Base-by-base conservation (phyloP, 768 basidiomycete genomes). In the Leucogyrophana mollusca region DNA sequence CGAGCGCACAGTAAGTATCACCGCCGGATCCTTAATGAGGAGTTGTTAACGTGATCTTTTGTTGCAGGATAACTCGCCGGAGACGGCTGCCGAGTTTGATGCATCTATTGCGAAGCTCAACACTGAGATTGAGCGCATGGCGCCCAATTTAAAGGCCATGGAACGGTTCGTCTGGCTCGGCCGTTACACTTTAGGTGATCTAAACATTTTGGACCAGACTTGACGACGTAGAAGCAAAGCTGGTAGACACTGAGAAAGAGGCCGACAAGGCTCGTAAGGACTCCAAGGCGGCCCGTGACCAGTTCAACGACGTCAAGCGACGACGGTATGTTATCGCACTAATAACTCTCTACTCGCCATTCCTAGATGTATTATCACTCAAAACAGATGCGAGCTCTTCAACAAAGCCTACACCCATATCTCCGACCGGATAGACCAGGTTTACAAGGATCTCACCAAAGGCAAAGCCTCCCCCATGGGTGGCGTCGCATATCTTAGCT, bases 391-490 rank as follows among this genome's bases (percentile, higher is more conserved):
- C 44, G 91, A 97, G 49, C 64, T 95, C 18, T 98, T 98, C 75
- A 94, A 94, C 67, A 90, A 87, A 55, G 96, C 96, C 0, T 99
- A 93, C 71, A 87, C 85, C 51, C 94, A 99, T 57, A 98, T 99
- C 46, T 90, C 94, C 9, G 92, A 94, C 49, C 77, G 82, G 33
- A 99, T 99, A 53, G 94, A 97, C 59, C 78, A 85, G 52, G 94
- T 98, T 1, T 99, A 99, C 72, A 98, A 98, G 67, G 94, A 97
- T 54, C 78, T 98, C 13, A 98, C 96, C 0, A 98, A 95, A 67
- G 94, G 92, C 11, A 93, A 92, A 60, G 87, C 89, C 2, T 80
- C 91, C 1, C 93, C 93, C 0, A 87, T 91, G 82, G 95, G 95
- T 36, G 96, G 96, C 54, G 91, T 96, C 24, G 96, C 94, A 2